These are phyloP conservation scores for Fusarium camptoceras DNA, from an alignment of 2,329 filamentous ascomycete species.

Conservation along the genomic window DNA sequence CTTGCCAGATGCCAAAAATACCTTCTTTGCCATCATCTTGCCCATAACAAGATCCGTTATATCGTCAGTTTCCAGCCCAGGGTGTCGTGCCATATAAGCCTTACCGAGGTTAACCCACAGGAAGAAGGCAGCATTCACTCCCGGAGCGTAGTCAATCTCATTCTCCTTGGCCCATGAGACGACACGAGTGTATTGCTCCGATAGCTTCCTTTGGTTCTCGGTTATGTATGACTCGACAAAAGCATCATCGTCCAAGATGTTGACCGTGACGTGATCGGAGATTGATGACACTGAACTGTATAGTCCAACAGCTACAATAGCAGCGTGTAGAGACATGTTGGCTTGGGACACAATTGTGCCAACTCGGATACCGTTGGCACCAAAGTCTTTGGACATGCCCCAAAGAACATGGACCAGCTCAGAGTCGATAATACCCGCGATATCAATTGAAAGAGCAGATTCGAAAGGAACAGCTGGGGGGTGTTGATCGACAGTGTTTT, in stretches of 20 bases:
- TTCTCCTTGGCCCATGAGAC: slow-evolving; percentile 53
- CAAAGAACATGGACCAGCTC: slow-evolving; percentile 63
- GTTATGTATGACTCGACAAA: slow-evolving; percentile 59
- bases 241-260: slow-evolving; percentile 57
- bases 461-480: slow-evolving; percentile 54
- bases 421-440: slow-evolving; percentile 59
- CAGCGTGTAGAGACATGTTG: slow-evolving; percentile 54
- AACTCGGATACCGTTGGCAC: slow-evolving; percentile 66
- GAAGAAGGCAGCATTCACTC: slow-evolving; percentile 66
- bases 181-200: slow-evolving; percentile 54
- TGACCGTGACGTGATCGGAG: slow-evolving; percentile 55
- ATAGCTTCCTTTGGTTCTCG: slow-evolving; percentile 56
- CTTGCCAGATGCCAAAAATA: slow-evolving; percentile 54
- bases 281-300: slow-evolving; percentile 60
- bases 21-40: slow-evolving; percentile 46
- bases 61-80: slow-evolving; percentile 25
- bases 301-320: slow-evolving; percentile 53
- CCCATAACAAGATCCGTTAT: slow-evolving; percentile 46
- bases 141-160: slow-evolving; percentile 58
- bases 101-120: slow-evolving; percentile 63
- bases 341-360: slow-evolving; percentile 63
- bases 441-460: slow-evolving; percentile 59
- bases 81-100: slow-evolving; percentile 41
- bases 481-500: slow-evolving; percentile 51
- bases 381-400: slow-evolving; percentile 65